Evolutionary conservation across 1,139 yeast genomes (phyloP), one percentile per base, ranked within the genome.

Genomic region (Casaregolazyma suthepensis): DNA sequence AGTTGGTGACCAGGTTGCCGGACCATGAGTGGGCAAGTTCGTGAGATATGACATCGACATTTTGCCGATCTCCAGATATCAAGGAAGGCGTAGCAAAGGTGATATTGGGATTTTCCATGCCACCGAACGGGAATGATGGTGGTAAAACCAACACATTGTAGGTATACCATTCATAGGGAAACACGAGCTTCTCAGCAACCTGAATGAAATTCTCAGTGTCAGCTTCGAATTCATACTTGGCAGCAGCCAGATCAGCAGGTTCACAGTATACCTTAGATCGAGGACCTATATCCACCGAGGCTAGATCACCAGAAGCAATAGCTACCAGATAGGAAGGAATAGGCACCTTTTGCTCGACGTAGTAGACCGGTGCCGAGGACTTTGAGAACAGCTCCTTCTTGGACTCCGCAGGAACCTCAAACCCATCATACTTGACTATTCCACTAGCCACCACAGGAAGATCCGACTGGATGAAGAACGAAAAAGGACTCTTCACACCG

Each of bases 11-110:
- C 61, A 89, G 76, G 67, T 89, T 89, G 48, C 96, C 96, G 2
- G 89, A 80, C 96, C 96, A 89, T 38, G 95, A 85, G 69, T 89
- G 96, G 2, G 96, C 94, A 63, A 89, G 77, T 69, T 89, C 96
- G 70, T 89, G 96, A 1, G 96, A 96, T 68, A 89, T 82, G 40
- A 89, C 96, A 61, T 85, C 89, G 29, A 89, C 90, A 62, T 89
- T 88, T 56, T 88, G 84, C 56, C 94, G 77, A 70, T 90, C 96
- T 48, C 93, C 91, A 31, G 93, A 82, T 48, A 90, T 82, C 61
- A 90, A 76, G 0, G 97, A 89, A 46, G 96, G 96, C 0, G 96
- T 90, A 43, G 91, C 93, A 70, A 88, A 88, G 1, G 96, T 89
- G 69, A 88, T 81, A 68, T 88, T 88, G 53, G 96, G 96, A 66